A percentile compares a stretch with the other conserved stretches of the same genome.
phyloP scores from a whole-genome alignment of 495 filamentous ascomycete genomes.

The Haplographium delicatum region DNA sequence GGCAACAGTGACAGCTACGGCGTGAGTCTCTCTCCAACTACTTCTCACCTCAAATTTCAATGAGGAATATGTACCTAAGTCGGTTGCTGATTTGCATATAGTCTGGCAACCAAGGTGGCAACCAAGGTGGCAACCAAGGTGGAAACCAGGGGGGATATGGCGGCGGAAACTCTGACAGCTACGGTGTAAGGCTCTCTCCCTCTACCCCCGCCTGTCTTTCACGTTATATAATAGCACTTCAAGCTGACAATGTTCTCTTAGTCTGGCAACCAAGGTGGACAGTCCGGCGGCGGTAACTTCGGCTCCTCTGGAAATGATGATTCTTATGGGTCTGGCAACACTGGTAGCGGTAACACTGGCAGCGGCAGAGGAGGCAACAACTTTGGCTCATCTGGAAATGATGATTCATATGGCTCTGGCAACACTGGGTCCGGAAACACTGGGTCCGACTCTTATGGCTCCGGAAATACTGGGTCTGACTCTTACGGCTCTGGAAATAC shows the following conservation, averaged over 20 bases:
- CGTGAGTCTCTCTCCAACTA: slow-evolving; percentile 12
- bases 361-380: slow-evolving; percentile 18
- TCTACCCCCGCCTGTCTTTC: neutral
- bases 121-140: neutral
- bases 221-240: neutral
- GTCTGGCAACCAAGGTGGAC: neutral
- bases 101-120: slow-evolving; percentile 5
- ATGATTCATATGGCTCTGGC: slow-evolving; percentile 12
- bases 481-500: slow-evolving; percentile 5
- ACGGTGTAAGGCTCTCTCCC: neutral
- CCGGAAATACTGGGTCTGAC: slow-evolving; percentile 2
- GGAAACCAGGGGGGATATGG: neutral
- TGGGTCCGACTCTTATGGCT: neutral
- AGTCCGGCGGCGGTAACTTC: neutral
- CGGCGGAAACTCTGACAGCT: slow-evolving; percentile 10
- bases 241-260: neutral
- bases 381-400: slow-evolving; percentile 6
- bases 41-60: slow-evolving; percentile 5
- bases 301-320: slow-evolving; percentile 1
- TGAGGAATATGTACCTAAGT: slow-evolving; percentile 7
- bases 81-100: slow-evolving; percentile 8
- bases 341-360: slow-evolving; percentile 14
- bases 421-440: neutral
- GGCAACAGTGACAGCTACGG: slow-evolving; percentile 23
- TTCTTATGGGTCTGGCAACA: slow-evolving; percentile 11